These are phyloP conservation scores for Neurospora cerealis DNA, from an alignment of 495 filamentous ascomycete genomes.

Conservation along the genomic window DNA sequence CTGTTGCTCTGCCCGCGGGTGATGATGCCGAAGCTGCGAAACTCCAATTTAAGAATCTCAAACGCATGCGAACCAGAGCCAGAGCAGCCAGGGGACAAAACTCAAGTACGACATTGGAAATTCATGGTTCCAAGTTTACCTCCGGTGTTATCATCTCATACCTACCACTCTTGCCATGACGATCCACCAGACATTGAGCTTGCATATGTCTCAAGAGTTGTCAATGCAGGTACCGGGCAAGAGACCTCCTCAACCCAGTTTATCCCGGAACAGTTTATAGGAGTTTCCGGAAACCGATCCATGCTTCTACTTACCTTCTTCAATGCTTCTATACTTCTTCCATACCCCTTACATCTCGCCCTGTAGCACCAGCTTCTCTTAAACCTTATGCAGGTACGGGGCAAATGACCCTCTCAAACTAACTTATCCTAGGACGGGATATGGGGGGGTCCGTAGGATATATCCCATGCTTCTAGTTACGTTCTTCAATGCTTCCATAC, in stretches of 20 bases:
- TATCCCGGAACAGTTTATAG: background rate
- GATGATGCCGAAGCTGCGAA: background rate
- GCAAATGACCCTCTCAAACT: background rate
- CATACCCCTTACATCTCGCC: background rate
- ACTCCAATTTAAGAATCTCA: background rate
- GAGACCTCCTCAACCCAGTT: background rate
- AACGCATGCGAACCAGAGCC: background rate
- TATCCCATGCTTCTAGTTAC: too few relatives aligned
- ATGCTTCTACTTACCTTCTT: background rate
- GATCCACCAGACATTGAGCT: background rate
- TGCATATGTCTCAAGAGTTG: background rate
- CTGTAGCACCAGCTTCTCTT: too few relatives aligned
- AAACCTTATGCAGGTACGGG: background rate
- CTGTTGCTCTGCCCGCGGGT: background rate
- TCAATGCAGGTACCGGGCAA: background rate
- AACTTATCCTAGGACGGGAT: background rate
- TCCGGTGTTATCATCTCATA: too few relatives aligned
- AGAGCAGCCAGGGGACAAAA: background rate
- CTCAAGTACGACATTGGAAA: background rate
- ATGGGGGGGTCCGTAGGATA: background rate
- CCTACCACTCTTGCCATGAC: background rate
- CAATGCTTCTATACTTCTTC: background rate
- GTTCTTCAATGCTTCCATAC: too few relatives aligned
- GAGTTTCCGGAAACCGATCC: background rate
- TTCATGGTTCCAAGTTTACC: background rate